A percentile compares a stretch with the other conserved stretches of the same genome.
Conservation (phyloP, 805 yeast genomes). For the Wickerhamomyces canadensis region DNA sequence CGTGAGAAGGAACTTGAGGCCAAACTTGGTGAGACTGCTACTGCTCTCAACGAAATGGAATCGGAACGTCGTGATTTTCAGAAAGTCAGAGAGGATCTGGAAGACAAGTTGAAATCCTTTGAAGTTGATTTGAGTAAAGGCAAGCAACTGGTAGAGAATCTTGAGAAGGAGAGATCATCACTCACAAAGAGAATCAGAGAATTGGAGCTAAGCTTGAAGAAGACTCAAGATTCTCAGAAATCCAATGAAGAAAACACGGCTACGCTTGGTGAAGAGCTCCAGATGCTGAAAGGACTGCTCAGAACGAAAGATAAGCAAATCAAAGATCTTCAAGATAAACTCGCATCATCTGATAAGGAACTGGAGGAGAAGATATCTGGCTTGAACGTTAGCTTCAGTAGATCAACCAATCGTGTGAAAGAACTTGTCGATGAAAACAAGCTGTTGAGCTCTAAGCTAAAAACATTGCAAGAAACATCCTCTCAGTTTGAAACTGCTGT, state of each 20-base stretch:
- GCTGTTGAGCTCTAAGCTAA: conserved; percentile 35
- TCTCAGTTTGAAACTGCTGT: conserved; percentile 30
- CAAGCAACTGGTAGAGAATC: conserved; percentile 14
- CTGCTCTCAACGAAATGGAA: conserved; percentile 20
- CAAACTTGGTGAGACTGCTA: conserved; percentile 20
- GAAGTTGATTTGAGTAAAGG: conserved; percentile 24
- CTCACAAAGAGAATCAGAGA: conserved; percentile 14
- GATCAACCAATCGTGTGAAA: conserved; percentile 32
- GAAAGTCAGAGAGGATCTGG: conserved; percentile 25
- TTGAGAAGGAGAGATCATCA: conserved; percentile 19
- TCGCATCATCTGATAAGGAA: conserved; percentile 26
- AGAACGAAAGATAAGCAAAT: conserved; percentile 32
- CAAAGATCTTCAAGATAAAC: conserved; percentile 24
- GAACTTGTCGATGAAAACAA: conserved; percentile 39
- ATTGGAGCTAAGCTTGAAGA: conserved; percentile 16
- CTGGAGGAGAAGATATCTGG: conserved; percentile 31
- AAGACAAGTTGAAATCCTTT: conserved; percentile 17
- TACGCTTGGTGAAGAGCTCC: conserved; percentile 26
- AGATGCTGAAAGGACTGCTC: conserved; percentile 22
- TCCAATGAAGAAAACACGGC: conserved; percentile 8
- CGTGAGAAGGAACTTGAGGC: conserved; percentile 31
- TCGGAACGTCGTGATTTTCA: conserved; percentile 22
- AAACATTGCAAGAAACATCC: conserved; percentile 31
- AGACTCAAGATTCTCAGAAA: conserved; percentile 11
- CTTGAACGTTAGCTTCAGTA: conserved; percentile 26